Conservation (phyloP, 106 monocot species). For the Apostasia shenzhenica region DNA sequence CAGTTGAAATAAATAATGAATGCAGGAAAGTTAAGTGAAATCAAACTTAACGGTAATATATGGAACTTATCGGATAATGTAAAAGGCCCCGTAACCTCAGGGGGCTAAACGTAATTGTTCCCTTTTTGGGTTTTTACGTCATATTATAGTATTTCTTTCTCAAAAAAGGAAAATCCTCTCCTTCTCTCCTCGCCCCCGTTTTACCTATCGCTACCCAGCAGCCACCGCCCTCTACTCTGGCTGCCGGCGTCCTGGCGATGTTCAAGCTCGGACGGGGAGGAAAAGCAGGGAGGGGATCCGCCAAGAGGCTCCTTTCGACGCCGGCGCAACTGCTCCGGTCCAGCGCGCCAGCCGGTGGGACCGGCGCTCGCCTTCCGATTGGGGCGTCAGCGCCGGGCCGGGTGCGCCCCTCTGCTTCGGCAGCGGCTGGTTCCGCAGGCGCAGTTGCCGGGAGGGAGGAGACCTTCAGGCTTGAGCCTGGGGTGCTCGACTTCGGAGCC, state of each 20-base stretch:
- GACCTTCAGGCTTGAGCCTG: conserved; percentile 53
- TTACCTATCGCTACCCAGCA: background rate
- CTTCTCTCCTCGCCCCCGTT: no score
- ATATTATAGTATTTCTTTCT: no score
- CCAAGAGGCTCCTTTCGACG: conserved; percentile 28
- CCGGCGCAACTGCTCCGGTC: conserved; percentile 18
- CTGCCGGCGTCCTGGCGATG: conserved; percentile 12
- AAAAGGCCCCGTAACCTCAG: no score
- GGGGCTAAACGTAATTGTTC: no score
- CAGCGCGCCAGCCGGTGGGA: conserved; percentile 1
- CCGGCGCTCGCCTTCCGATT: conserved; percentile 11
- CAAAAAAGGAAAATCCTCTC: no score
- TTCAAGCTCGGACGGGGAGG: conserved; percentile 43
- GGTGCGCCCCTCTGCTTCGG: background rate
- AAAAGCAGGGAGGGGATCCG: conserved; percentile 26
- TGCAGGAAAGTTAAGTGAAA: no score
- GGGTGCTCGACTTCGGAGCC: conserved; percentile 58
- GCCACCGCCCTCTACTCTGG: background rate
- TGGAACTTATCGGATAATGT: no score
- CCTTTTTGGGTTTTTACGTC: no score
- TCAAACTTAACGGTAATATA: no score
- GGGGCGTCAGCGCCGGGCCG: background rate
- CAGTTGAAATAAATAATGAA: no score
- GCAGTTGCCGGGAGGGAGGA: conserved; percentile 34
- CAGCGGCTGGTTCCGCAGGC: background rate